Percentiles rank a stretch among this genome's conserved stretches.
These are phyloP conservation scores for Leccinum rimulosum DNA, from an alignment of 768 basidiomycete genomes.

Conservation along the genomic window DNA sequence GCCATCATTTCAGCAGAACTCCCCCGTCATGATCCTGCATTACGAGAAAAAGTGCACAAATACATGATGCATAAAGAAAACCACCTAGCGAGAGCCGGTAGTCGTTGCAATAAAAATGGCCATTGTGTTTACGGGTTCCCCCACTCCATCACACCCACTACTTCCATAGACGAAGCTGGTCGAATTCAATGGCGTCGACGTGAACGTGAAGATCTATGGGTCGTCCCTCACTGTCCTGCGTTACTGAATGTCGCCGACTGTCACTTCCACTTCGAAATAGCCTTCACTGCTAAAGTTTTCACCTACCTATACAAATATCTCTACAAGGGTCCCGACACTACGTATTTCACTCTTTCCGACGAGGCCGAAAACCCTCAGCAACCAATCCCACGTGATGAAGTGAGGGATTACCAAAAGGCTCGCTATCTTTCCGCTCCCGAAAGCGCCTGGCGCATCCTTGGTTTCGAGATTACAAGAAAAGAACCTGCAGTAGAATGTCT, in stretches of 20 bases:
- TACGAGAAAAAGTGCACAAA: background rate
- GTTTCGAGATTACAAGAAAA: background rate
- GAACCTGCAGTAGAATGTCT: background rate
- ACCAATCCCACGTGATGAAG: background rate
- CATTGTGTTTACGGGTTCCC: background rate
- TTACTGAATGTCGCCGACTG: background rate
- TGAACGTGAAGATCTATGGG: background rate
- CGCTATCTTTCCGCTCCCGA: background rate
- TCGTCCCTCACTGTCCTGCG: background rate
- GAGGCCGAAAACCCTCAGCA: background rate
- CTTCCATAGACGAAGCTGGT: background rate
- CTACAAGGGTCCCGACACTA: background rate
- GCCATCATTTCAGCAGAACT: background rate
- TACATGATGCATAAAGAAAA: background rate
- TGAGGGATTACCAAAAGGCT: background rate
- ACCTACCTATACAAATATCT: background rate
- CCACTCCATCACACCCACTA: background rate
- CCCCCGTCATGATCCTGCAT: background rate
- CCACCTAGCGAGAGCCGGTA: background rate
- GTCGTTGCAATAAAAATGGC: background rate
- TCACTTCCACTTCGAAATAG: background rate
- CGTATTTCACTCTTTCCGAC: background rate
- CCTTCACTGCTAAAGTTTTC: background rate
- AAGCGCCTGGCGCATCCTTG: background rate
- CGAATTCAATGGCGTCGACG: background rate